Evolutionary conservation across 23 red algal genomes (phyloP).

Genomic region (Gracilaria gracilis): DNA sequence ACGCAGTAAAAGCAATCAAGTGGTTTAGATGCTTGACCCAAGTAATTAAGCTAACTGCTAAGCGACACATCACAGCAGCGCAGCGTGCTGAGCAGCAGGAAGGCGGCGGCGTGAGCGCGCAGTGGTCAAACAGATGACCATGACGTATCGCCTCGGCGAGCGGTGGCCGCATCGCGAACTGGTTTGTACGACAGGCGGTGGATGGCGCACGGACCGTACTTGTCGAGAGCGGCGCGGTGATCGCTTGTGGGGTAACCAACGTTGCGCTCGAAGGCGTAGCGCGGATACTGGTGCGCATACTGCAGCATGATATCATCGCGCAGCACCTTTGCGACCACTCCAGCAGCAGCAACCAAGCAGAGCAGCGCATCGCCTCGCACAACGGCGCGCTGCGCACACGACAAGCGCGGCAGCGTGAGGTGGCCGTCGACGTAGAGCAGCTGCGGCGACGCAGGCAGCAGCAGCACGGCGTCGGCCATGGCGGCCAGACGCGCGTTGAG

Average conservation of each 20-base stretch:
- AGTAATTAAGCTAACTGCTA: background rate
- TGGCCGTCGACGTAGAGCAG: conserved; percentile 79
- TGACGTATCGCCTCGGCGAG: background rate
- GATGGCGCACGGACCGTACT: conserved; percentile 73
- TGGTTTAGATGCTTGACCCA: background rate
- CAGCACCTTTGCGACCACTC: conserved; percentile 82
- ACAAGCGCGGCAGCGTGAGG: background rate
- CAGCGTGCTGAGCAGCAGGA: background rate
- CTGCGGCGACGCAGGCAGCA: conserved; percentile 43
- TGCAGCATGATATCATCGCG: conserved; percentile 86
- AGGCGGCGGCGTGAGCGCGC: background rate
- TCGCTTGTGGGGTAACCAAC: conserved; percentile 76
- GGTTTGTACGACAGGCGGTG: conserved; percentile 79
- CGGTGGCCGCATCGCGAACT: conserved; percentile 35
- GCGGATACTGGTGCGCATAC: conserved; percentile 69
- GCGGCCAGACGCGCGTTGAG: conserved; percentile 80
- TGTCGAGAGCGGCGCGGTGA: conserved; percentile 54
- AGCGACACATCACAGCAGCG: background rate
- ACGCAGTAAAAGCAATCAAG: background rate
- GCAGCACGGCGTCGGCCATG: conserved; percentile 65
- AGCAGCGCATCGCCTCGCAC: conserved; percentile 63
- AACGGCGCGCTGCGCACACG: conserved; percentile 30
- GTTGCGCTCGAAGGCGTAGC: conserved; percentile 85
- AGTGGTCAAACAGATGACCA: too few relatives aligned
- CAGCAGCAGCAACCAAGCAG: conserved; percentile 65